Evolutionary conservation across 2,329 filamentous ascomycete genomes (phyloP).

Genomic region (Ophiognomonia clavigignenti-juglandacearum): DNA sequence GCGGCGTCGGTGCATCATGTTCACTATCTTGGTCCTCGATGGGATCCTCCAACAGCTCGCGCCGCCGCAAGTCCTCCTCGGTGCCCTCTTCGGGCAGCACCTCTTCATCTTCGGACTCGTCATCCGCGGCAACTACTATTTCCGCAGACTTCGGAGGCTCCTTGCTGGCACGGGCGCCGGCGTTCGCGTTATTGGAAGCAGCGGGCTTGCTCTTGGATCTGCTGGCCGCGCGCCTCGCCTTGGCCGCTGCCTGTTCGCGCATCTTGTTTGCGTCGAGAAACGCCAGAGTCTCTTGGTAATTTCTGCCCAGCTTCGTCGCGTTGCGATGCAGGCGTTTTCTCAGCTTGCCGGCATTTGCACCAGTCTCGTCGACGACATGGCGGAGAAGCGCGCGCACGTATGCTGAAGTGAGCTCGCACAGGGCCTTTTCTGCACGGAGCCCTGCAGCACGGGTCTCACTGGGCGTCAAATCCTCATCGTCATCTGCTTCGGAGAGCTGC

Average conservation of each 20-base stretch:
- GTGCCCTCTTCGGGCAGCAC: constrained; percentile 55
- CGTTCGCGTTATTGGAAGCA: constrained; percentile 17
- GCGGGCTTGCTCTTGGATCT: constrained; percentile 34
- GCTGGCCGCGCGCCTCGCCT: constrained; percentile 31
- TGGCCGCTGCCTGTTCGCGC: constrained; percentile 34
- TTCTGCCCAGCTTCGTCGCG: constrained; percentile 71
- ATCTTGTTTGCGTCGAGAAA: constrained; percentile 70
- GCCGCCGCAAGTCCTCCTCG: constrained; percentile 49
- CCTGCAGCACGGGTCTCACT: constrained; percentile 58
- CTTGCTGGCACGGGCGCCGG: constrained; percentile 23
- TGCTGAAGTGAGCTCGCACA: constrained; percentile 83
- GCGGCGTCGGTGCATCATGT: constrained; percentile 33
- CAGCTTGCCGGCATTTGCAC: constrained; percentile 57
- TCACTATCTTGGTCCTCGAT: constrained; percentile 31
- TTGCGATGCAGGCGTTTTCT: constrained; percentile 73
- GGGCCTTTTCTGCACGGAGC: constrained; percentile 74
- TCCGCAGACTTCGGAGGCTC: constrained; percentile 40
- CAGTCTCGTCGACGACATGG: constrained; percentile 64
- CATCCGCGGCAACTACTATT: constrained; percentile 38
- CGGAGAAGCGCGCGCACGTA: constrained; percentile 76
- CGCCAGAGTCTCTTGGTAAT: constrained; percentile 78
- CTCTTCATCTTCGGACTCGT: constrained; percentile 32
- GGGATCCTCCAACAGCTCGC: constrained; percentile 48
- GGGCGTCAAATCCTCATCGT: constrained; percentile 47
- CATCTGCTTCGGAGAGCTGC: constrained; percentile 54